phyloP scores from a whole-genome alignment of 768 basidiomycete genomes.

The Dendrothele bispora region DNA sequence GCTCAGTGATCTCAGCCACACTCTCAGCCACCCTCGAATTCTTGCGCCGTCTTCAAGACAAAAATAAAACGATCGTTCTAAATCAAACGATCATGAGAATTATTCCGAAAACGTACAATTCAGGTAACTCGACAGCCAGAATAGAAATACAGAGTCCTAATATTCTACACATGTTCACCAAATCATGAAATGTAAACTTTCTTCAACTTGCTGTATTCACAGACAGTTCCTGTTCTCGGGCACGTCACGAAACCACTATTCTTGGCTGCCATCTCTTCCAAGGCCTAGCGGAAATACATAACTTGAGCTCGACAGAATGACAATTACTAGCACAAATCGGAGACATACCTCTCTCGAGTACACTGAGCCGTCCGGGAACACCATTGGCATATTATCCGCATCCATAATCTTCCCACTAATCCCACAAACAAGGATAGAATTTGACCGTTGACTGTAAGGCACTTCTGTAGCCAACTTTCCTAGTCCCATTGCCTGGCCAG shows the following conservation, averaged over 20 bases:
- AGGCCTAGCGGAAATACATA: slow-evolving; percentile 51
- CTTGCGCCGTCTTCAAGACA: no score
- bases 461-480: slow-evolving; percentile 81
- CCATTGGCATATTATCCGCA: slow-evolving; percentile 90
- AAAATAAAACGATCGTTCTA: no score
- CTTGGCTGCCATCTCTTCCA: slow-evolving; percentile 84
- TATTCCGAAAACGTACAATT: no score
- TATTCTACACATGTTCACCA: no score
- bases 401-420: slow-evolving; percentile 95
- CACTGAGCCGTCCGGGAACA: slow-evolving; percentile 87
- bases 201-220: slow-evolving; percentile 63
- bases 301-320: slow-evolving; percentile 12
- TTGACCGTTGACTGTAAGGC: slow-evolving; percentile 90
- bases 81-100: no score
- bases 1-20: no score
- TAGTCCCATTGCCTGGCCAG: slow-evolving; percentile 48
- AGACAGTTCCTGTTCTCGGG: slow-evolving; percentile 68
- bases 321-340: background rate
- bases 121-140: no score
- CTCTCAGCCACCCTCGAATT: no score
- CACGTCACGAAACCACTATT: slow-evolving; percentile 82
- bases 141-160: no score
- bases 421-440: slow-evolving; percentile 92
- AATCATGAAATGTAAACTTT: slow-evolving; percentile 92
- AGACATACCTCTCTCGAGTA: slow-evolving; percentile 85